Conservation (phyloP, 257 asterid genomes). For the Primulina eburnea region DNA sequence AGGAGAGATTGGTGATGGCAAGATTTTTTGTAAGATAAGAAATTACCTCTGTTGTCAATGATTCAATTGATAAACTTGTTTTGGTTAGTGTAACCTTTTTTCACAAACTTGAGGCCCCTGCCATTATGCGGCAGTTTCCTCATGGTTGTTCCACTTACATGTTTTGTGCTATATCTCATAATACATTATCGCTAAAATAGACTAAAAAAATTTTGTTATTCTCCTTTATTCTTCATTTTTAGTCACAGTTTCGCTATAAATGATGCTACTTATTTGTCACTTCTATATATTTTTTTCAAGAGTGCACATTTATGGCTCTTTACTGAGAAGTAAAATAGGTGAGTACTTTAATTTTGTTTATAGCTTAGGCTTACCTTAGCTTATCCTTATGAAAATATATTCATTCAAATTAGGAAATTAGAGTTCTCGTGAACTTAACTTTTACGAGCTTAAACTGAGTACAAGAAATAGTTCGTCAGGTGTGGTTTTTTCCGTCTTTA, state of each 20-base stretch:
- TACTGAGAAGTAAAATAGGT: background rate
- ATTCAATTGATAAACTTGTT: constrained; percentile 1
- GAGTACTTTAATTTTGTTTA: background rate
- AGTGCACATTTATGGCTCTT: constrained; percentile 1
- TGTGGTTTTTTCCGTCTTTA: no score
- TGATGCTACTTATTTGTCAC: no score
- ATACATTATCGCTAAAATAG: background rate
- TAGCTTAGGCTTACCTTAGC: background rate
- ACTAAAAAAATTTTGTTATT: background rate
- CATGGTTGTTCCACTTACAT: background rate
- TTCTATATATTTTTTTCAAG: constrained; percentile 13
- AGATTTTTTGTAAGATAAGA: constrained; percentile 69
- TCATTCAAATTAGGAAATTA: background rate
- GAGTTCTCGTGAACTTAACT: no score
- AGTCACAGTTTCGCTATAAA: no score
- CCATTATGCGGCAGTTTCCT: constrained; percentile 10
- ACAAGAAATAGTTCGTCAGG: no score
- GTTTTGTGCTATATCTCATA: background rate
- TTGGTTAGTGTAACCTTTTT: background rate
- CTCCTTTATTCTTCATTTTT: constrained; percentile 9
- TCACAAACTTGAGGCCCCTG: constrained; percentile 3
- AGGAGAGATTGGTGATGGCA: constrained; percentile 97
- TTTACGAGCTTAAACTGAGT: no score
- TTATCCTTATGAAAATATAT: background rate
- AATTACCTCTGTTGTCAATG: constrained; percentile 4